phyloP scores from a whole-genome alignment of 2,329 filamentous ascomycete genomes.

The Penicillium sp. region DNA sequence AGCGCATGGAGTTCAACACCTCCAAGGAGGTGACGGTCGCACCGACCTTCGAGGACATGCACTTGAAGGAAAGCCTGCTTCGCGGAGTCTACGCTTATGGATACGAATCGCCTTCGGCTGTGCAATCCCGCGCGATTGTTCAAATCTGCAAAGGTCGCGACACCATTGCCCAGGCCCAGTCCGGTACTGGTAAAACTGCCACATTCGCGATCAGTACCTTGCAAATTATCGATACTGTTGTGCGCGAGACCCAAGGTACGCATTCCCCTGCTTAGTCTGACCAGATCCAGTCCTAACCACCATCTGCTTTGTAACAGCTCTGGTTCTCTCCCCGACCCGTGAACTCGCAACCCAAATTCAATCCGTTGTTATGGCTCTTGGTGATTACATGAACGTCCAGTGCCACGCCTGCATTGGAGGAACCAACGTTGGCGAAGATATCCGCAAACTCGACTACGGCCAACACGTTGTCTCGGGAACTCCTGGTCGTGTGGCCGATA shows the following conservation, averaged over 20 bases:
- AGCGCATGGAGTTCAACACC: conserved; percentile 97
- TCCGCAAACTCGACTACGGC: conserved; percentile 94
- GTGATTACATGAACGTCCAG: conserved; percentile 99
- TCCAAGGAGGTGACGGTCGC: conserved; percentile 95
- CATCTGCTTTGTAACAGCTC: conserved; percentile 51
- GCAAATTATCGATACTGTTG: conserved; percentile 90
- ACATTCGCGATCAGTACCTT: conserved; percentile 96
- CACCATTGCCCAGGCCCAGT: conserved; percentile 97
- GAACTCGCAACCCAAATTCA: conserved; percentile 99
- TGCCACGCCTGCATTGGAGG: conserved; percentile 99
- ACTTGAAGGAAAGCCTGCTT: conserved; percentile 93
- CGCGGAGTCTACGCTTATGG: conserved; percentile 98
- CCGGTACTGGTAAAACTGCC: conserved; percentile 93
- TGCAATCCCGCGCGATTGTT: conserved; percentile 96
- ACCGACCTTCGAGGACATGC: conserved; percentile 93
- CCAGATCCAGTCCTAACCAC: conserved; percentile 8
- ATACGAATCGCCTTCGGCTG: conserved; percentile 95
- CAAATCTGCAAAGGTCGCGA: conserved; percentile 99
- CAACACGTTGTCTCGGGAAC: conserved; percentile 98
- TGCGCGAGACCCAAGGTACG: conserved; percentile 78
- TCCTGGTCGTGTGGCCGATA: conserved; percentile 97
- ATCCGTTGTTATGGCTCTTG: conserved; percentile 97
- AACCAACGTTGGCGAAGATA: conserved; percentile 96
- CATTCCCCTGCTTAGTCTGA: not conserved
- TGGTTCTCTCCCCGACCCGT: conserved; percentile 90